Evolutionary conservation across 768 basidiomycete species (phyloP), one percentile per base, ranked within the genome.

Genomic region (Crucibulum laeve): DNA sequence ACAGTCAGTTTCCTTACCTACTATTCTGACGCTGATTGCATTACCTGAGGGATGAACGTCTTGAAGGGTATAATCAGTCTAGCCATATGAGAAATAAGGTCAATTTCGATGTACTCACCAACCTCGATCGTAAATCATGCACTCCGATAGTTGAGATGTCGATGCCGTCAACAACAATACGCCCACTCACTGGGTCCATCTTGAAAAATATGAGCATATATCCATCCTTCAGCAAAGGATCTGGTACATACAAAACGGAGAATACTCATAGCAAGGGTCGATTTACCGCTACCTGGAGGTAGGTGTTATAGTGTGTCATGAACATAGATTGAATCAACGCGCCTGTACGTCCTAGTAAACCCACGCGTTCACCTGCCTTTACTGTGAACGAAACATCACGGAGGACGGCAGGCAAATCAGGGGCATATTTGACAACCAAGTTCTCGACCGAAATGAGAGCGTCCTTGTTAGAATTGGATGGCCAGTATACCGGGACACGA

Each of bases 401-500:
- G 25, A 94, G 66, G 0, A 93, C 90, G 0, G 85, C 69, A 0
- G 91, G 91, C 8, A 94, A 71, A 42, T 93, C 90, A 0, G 88
- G 84, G 0, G 88, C 79, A 60, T 94, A 94, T 61, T 82, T 88
- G 58, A 94, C 67, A 14, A 78, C 79, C 21, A 95, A 66, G 48
- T 92, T 76, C 51, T 92, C 82, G 0, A 89, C 87, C 1, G 64
- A 62, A 24, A 96, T 55, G 19, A 94, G 67, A 3, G 71, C 57
- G 21, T 81, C 69, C 6, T 75, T 67, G 38, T 71, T 75, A 14
- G 82, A 70, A 45, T 74, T 80, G 0, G 91, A 91, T 0, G 93
- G 93, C 93, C 93, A 96, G 55, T 93, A 93, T 0, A 92, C 93
- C 1, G 93, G 93, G 1, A 83, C 84, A 5, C 88, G 78, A 44